Base-by-base conservation (phyloP, 202 grass and related monocot genomes). In the Digitaria exilis region DNA sequence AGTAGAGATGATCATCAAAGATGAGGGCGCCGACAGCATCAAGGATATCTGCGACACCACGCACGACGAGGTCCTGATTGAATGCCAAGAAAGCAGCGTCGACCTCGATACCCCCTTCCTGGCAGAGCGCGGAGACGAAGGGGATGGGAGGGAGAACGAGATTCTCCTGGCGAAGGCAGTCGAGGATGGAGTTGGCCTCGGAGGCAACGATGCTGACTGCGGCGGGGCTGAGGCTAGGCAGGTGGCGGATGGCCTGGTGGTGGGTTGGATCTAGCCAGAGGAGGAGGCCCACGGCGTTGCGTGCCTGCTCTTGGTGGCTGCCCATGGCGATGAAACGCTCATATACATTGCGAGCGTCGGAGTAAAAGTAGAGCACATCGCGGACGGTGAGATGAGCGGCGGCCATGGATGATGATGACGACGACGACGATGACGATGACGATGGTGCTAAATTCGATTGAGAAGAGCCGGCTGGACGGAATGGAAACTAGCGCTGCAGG, bases 261-360 rank as follows among this genome's bases (percentile, higher is more conserved):
- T 71, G 9, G n/a, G 19, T 24, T 13, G 80, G 86, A 52, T 94
- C 89, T 4, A 91, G 51, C 89, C 86, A 94, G 24, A 84, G 45
- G 62, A 94, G 82, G 11, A 94, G 71, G 2, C 86, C 85, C 48
- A 91, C 89, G 9, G 80, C 75, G 22, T 94, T 91, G 10, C 86
- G 80, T 17, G 80, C 89, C 14, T 83, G 59, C 65, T 59, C 42
- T 0, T 42, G 76, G 51, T 85, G 64, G 18, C 26, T 44, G 11
- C 83, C 65, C 2, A 75, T 42, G 6, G 4, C 3, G 24, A 87
- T 16, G 68, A 94, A 82, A 2, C 81, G 73, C 21, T 87, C 58
- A 49, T 85, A 94, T 7, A 76, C 86, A 4, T 11, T 17, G n/a
- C 84, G 83, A 3, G 90, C 86, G 1, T 70, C 15, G 41, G 12